Base-by-base conservation (phyloP, 805 yeast species). In the Kuraishia piskuri region DNA sequence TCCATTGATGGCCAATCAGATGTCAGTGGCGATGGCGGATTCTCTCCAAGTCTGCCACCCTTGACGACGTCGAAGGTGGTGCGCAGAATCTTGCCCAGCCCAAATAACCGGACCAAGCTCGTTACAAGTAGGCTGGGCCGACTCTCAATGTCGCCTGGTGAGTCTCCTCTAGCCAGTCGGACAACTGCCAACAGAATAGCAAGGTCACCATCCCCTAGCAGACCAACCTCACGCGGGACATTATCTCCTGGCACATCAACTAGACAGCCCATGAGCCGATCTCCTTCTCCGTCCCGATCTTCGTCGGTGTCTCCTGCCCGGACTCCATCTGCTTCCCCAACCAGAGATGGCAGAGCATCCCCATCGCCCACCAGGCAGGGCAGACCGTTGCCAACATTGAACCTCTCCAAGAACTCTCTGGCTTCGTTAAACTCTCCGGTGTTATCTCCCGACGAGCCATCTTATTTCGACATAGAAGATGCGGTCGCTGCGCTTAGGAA, bases 21-120 rank as follows among this genome's bases (percentile, higher is more conserved):
- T 7, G 10, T 25, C 9, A 25, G 31, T 25, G 10, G 31, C 31
- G 31, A 25, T 10, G 31, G 31, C 10, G 31, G 10, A 25, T 7
- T 10, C 10, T 12, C 40, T 31, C 40, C 40, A 14, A 31, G 40
- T n/a, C 3, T 31, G 40, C 14, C 17, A 3, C 40, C 40, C 40
- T n/a, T n/a, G n/a, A 58, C 61, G 3, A 50, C 10, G 14, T 52
- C 58, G n/a, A 63, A 59, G 50, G 67, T 63, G 12, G 55, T 58
- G 26, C 53, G 67, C 46, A 63, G 59, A 36, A 53, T 63, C 1
- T 20, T 63, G 37, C 60, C 55, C 19, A 53, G 57, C 5, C 57
- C 59, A 8, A 54, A 51, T 6, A 7, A 23, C 22, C 23, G 22
- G 17, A 21, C 49, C 4, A 22, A n/a, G 6, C 17, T 31, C 19